Evolutionary conservation across 2,329 filamentous ascomycete species (phyloP), one percentile per base, ranked within the genome.

Genomic region (Cyphellophora attinorum): DNA sequence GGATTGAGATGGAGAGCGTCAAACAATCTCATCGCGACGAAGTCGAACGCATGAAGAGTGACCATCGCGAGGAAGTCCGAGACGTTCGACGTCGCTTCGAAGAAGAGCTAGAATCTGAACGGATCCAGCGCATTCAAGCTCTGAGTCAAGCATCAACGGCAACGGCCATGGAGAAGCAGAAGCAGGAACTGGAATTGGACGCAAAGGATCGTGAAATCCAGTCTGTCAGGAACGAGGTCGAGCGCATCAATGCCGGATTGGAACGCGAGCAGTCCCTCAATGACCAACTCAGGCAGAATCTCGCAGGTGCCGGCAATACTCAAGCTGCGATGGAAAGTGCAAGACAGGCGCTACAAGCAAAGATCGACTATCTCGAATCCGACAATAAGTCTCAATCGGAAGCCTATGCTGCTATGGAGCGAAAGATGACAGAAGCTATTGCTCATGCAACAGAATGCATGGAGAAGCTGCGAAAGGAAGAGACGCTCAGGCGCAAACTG

Each of bases 341-440:
- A 15, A 78, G 83, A 44, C 77, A 79, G 43, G 81, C 80, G 3
- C 71, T 93, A 44, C 76, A 79, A 47, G 83, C 84, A 2, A 83
- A 89, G 48, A 82, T 93, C 38, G 79, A 88, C 45, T 93, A 93
- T 53, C 73, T 95, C 12, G 85, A 95, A 55, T 91, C 85, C 0
- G 85, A 86, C 51, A 86, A 77, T 56, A 84, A 93, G 57, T 82
- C 85, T 11, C 86, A 95, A 50, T 91, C 86, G 1, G 76, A 89
- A 50, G 78, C 83, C 8, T 94, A 89, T 57, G 77, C 84, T 27
- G 77, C 75, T 37, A 84, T 93, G 64, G 82, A 93, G 52, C 70
- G 79, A 28, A 72, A 80, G 34, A 76, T 94, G 51, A 81, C 85
- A 51, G 81, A 91, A 30, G 86, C 88, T 1, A 60, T 85, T 15